A percentile compares a stretch with the other conserved stretches of the same genome.
Evolutionary conservation across 75 land plant species (phyloP).

Genomic region (Pinus taeda): DNA sequence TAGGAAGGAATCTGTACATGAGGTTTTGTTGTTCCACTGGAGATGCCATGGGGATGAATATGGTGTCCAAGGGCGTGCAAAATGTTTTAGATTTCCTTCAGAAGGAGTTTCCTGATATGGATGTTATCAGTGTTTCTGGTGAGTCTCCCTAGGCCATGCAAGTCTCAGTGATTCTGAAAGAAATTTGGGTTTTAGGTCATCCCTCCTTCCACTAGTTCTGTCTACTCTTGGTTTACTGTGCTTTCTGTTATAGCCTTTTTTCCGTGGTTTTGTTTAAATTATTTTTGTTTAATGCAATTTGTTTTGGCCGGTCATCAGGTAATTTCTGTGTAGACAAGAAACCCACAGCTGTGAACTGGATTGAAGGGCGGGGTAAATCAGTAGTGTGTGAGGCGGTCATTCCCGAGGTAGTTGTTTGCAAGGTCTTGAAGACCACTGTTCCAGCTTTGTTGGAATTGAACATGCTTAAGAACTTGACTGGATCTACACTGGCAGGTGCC

Average conservation of each 20-base stretch:
- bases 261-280: too few relatives aligned
- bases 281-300: too few relatives aligned
- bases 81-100: constrained; percentile 74
- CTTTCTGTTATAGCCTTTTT: too few relatives aligned
- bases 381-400: constrained; percentile 81
- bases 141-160: too few relatives aligned
- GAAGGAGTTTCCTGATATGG: background rate
- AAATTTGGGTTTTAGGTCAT: too few relatives aligned
- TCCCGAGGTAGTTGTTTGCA: constrained; percentile 55
- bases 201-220: too few relatives aligned
- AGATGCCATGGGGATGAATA: constrained; percentile 99
- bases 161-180: too few relatives aligned
- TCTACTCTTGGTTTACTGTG: too few relatives aligned
- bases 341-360: constrained; percentile 76
- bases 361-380: constrained; percentile 80
- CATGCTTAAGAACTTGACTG: constrained; percentile 77
- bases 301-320: constrained; percentile 23
- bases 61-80: constrained; percentile 93
- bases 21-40: constrained; percentile 86
- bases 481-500: constrained; percentile 88
- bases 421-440: constrained; percentile 74
- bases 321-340: constrained; percentile 59
- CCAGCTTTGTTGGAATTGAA: constrained; percentile 83
- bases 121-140: too few relatives aligned
- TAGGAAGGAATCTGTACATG: constrained; percentile 79